Conservation (phyloP, 768 basidiomycete genomes). For the Termitomyces sp. region DNA sequence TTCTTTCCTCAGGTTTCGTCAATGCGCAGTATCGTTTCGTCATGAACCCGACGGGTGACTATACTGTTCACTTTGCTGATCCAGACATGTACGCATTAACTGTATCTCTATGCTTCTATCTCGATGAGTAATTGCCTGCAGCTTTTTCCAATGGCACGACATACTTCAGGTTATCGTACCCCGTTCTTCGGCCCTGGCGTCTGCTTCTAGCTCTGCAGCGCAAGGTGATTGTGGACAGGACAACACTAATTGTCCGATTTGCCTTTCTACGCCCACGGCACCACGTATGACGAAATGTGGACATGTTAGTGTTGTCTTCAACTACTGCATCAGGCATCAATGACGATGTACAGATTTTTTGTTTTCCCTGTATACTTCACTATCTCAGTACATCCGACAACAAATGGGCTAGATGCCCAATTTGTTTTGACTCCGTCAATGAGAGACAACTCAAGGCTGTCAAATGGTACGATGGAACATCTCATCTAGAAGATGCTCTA, state of each 20-base stretch:
- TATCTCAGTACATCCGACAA: constrained; percentile 81
- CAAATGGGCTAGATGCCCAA: constrained; percentile 92
- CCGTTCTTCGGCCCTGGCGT: constrained; percentile 68
- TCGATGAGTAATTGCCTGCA: constrained; percentile 22
- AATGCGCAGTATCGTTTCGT: constrained; percentile 97
- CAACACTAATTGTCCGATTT: constrained; percentile 85
- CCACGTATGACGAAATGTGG: constrained; percentile 97
- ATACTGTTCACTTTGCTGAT: constrained; percentile 94
- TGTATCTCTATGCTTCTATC: background rate
- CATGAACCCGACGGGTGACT: constrained; percentile 87
- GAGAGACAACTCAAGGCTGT: constrained; percentile 89
- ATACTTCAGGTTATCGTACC: constrained; percentile 93
- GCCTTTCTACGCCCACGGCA: constrained; percentile 83
- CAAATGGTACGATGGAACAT: constrained; percentile 73
- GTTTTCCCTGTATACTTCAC: constrained; percentile 91
- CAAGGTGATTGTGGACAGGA: constrained; percentile 46
- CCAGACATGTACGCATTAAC: constrained; percentile 77
- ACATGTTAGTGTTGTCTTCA: constrained; percentile 61
- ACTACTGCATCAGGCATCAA: constrained; percentile 8
- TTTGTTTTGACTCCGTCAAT: constrained; percentile 92
- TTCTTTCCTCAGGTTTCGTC: constrained; percentile 63
- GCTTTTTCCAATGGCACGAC: constrained; percentile 95
- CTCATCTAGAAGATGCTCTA: constrained; percentile 24
- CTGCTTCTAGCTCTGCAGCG: constrained; percentile 46
- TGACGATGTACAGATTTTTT: constrained; percentile 63